Base-by-base conservation (phyloP, 1,284 basidiomycete species). In the Trametes sp. region DNA sequence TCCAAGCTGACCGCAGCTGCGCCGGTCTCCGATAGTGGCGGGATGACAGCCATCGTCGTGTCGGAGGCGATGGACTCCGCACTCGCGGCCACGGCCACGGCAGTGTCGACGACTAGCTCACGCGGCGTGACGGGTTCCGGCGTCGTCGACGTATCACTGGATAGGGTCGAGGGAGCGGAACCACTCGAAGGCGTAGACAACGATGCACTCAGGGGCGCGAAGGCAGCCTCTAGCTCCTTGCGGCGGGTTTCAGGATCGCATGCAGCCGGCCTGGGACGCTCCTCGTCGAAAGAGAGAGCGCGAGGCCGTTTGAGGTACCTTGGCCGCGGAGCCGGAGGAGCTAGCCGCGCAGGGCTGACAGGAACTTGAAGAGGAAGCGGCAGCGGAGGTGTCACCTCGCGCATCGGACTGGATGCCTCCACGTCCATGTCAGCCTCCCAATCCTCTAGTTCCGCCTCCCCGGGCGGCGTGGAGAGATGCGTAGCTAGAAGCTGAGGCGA, bases 1-100 rank as follows among this genome's bases (percentile, higher is more conserved):
- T 85, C 83, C 48, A 85, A 67, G 48, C 62, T 66, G 26, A 59
- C 24, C 10, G 54, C 16, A 10, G 31, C 1, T 19, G 36, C 48
- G 23, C 19, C 33, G 31, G 4, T 9, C 44, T 45, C n/a, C n/a
- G n/a, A n/a, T 35, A 2, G 21, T 23, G n/a, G 10, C n/a, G 6
- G 21, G 10, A 8, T 21, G 44, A n/a, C 19, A 33, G 28, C 21
- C 42, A 21, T 13, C 8, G 19, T 29, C 36, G 4, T 53, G 24
- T n/a, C 28, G 4, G 33, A 5, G 42, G 36, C 50, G 21, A 45
- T 31, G n/a, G 23, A 16, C 26, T 49, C 49, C 11, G 29, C 19
- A 4, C 29, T 28, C 4, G 53, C 42, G 19, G 54, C 41, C 3
- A 62, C 45, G 29, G 46, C 23, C 14, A 49, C 42, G n/a, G 29